A percentile compares a stretch with the other conserved stretches of the same genome.
Evolutionary conservation across 257 asterid species (phyloP).

Genomic region (Penstemon newberryi): DNA sequence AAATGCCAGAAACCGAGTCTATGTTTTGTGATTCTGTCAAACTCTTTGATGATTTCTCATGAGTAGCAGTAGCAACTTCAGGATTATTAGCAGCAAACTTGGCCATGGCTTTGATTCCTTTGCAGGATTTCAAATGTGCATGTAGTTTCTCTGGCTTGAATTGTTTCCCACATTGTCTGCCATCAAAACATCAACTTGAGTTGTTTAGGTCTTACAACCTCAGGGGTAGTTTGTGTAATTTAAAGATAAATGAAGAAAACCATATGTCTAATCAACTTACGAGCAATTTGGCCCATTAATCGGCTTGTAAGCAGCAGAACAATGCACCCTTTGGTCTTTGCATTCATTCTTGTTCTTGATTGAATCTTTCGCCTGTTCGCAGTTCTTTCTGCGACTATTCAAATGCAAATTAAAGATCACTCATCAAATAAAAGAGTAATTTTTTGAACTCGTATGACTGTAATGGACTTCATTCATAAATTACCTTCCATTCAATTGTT

Average conservation of each 20-base stretch:
- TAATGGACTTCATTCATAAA: too few species aligned
- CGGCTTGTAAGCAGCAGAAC: constrained; percentile 49
- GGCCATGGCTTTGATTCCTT: constrained; percentile 55
- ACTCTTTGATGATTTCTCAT: too few species aligned
- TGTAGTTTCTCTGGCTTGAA: constrained; percentile 87
- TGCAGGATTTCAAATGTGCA: constrained; percentile 84
- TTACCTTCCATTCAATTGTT: constrained; percentile 46
- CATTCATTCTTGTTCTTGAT: too few species aligned
- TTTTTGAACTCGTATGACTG: too few species aligned
- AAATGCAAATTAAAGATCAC: neutral
- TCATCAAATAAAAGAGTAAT: neutral
- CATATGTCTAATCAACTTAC: constrained; percentile 44
- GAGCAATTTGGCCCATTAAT: constrained; percentile 67
- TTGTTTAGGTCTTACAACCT: neutral
- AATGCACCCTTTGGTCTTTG: constrained; percentile 17
- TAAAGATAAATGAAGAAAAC: neutral
- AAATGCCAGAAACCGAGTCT: too few species aligned
- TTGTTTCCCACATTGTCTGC: constrained; percentile 80
- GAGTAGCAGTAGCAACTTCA: constrained; percentile 21
- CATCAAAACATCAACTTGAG: too few species aligned
- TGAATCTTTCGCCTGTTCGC: constrained; percentile 40
- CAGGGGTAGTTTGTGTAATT: too few species aligned
- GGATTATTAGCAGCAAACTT: constrained; percentile 34
- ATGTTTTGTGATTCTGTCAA: too few species aligned
- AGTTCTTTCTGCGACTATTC: constrained; percentile 49